Base-by-base conservation (phyloP, 2,329 filamentous ascomycete species). In the Saccharata proteae region DNA sequence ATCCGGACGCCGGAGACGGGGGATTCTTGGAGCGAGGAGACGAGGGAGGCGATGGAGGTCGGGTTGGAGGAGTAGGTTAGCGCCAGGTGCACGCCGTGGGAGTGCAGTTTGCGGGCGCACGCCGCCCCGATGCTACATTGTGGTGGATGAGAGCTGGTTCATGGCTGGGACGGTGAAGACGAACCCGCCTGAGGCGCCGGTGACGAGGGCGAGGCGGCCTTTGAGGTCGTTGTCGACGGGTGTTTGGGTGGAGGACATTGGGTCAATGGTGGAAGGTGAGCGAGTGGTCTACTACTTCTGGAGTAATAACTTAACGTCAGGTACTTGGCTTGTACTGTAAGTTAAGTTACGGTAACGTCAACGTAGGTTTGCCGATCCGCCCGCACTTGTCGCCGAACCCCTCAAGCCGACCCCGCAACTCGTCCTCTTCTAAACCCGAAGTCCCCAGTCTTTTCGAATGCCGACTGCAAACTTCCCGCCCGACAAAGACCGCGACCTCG, bases 101-200 rank as follows among this genome's bases (percentile, higher is more conserved):
- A 40, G 34, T 63, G 65, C n/a, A 77, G 61, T 29, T 69, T 62
- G 30, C 58, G 59, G 12, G 72, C 71, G 42, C 68, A 71, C 26
- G 69, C 69, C 38, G 63, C 61, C 14, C 73, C 73, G 29, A 77
- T 76, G n/a, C 72, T 75, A 34, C 17, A 9, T 3, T 18, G 6
- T 14, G 18, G 29, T 19, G 16, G 36, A 30, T 11, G n/a, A 13
- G 12, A 15, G 15, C 25, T 21, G n/a, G 14, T n/a, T 13, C 16
- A n/a, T 26, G 9, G n/a, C 12, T n/a, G 20, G 8, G n/a, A 26
- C 10, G 21, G 34, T 9, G 11, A 11, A 9, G 14, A 42, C 54
- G 49, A 53, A 72, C 71, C 71, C 71, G 43, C 69, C 69, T 31
- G 69, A 74, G 27, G 71, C 71, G 25, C 71, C 72, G 2, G 71